Base-by-base conservation (phyloP, 2,329 filamentous ascomycete species). In the Cryphonectria parasitica region DNA sequence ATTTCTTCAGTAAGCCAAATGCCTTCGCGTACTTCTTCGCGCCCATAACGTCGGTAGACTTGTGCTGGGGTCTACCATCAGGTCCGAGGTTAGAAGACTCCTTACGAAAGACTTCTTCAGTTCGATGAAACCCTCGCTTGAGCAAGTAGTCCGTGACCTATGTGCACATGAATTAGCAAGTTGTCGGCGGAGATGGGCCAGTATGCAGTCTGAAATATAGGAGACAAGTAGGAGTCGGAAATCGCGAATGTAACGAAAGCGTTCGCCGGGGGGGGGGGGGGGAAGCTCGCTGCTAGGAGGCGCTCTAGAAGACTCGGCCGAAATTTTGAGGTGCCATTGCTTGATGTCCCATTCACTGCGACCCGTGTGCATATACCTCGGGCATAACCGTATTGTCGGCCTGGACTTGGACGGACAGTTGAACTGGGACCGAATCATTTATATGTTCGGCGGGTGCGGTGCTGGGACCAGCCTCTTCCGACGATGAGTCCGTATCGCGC, bases 41-140 rank as follows among this genome's bases (percentile, higher is more conserved):
- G 0, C 93, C 91, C 70, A 86, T 78, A 58, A 94, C 91, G 72
- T 94, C 91, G 25, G 89, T 88, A 67, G 85, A 83, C 19, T 82
- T 81, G 64, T 90, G 86, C 45, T 95, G 87, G 1, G 94, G 93
- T 71, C 92, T 89, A 11, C 94, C 95, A 79, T 94, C 93, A 31
- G 91, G 87, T 69, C 95, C 93, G 58, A 96, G 87, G 75, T 94
- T 90, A 34, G 92, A 90, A 1, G 95, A 97, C 80, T 99, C 96
- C 80, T 94, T 92, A 60, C 96, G 90, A 67, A 99, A 92, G 79
- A 96, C 93, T 28, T 95, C 93, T 80, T 99, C 96, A 0, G 96
- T 98, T 34, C 92, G 88, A 68, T 91, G 94, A 81, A 98, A 99
- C 0, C 96, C 96, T 75, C 98, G 95, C 80, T 99, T 99, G 2